Evolutionary conservation across 2,329 filamentous ascomycete species (phyloP).

Genomic region (Sordariomycetes sp.): DNA sequence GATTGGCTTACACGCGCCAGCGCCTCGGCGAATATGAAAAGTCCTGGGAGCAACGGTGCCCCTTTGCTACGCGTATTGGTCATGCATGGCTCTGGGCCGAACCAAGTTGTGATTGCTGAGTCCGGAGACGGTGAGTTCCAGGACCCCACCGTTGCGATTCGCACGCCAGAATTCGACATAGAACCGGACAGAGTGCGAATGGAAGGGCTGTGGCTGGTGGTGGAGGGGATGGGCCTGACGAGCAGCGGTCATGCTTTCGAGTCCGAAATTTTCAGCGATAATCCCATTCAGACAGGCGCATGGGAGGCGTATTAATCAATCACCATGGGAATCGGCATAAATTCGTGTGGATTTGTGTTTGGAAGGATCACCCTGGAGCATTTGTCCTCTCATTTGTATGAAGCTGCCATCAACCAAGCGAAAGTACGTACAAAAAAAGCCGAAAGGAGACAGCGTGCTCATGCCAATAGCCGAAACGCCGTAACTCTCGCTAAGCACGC

Average conservation of each 20-base stretch:
- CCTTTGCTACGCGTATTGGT: conserved; percentile 57
- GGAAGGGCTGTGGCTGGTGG: conserved; percentile 66
- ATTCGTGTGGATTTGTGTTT: no score
- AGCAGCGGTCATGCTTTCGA: conserved; percentile 32
- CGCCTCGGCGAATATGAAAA: conserved; percentile 11
- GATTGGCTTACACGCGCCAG: conserved; percentile 48
- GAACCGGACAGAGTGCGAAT: conserved; percentile 48
- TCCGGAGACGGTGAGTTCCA: conserved; percentile 68
- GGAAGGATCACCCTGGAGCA: no score
- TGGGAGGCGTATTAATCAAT: conserved; percentile 31
- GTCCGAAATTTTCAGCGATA: conserved; percentile 43
- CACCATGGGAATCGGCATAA: no score
- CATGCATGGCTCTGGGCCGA: conserved; percentile 62
- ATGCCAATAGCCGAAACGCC: no score
- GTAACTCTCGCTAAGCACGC: no score
- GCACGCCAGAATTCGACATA: conserved; percentile 67
- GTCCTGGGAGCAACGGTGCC: conserved; percentile 1
- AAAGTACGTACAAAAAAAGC: no score
- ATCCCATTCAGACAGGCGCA: conserved; percentile 27
- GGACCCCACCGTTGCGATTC: conserved; percentile 56
- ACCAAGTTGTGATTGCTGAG: conserved; percentile 53
- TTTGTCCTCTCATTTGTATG: no score
- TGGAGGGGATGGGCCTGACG: conserved; percentile 65
- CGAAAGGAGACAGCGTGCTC: no score
- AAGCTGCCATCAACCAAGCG: no score